Percentiles rank a stretch among this genome's conserved stretches.
Evolutionary conservation across 176 grass and related monocot species (phyloP).

Genomic region (Phragmites australis): DNA sequence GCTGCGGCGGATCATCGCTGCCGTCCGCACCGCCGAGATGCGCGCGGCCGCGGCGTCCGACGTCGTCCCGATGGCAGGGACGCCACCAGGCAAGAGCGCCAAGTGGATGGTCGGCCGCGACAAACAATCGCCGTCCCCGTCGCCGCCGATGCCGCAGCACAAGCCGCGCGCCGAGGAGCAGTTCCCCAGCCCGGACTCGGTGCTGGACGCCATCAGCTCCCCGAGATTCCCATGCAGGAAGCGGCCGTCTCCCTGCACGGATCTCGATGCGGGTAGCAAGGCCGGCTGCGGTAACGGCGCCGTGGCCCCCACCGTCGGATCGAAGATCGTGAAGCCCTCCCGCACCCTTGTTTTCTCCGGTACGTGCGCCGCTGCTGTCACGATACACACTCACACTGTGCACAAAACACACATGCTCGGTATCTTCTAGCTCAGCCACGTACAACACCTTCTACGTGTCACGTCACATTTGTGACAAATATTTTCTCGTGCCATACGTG

Average conservation of each 20-base stretch:
- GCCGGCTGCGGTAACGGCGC: conserved; percentile 3
- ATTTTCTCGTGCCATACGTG: not conserved
- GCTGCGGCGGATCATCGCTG: conserved; percentile 80
- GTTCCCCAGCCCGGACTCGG: conserved; percentile 74
- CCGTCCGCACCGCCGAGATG: conserved; percentile 72
- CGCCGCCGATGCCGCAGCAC: not conserved
- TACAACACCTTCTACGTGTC: not conserved
- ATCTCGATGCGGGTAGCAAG: conserved; percentile 37
- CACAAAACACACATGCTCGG: too few species aligned
- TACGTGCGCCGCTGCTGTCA: conserved; percentile 29
- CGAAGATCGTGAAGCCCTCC: conserved; percentile 80
- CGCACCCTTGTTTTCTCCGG: conserved; percentile 62
- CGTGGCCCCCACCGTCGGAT: conserved; percentile 29
- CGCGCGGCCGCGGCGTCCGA: conserved; percentile 38
- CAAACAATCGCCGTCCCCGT: not conserved
- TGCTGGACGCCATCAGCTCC: conserved; percentile 85
- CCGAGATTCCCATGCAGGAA: conserved; percentile 83
- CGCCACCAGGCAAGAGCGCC: not conserved
- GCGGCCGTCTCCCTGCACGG: conserved; percentile 42
- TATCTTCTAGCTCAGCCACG: not conserved
- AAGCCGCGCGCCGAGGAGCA: conserved; percentile 35
- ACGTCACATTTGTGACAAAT: conserved; percentile 7
- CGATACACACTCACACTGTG: not conserved
- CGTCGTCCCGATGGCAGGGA: not conserved
- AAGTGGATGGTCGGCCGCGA: conserved; percentile 23